Conservation (phyloP, 306 rosid genomes). For the Prinsepia uniflora region DNA sequence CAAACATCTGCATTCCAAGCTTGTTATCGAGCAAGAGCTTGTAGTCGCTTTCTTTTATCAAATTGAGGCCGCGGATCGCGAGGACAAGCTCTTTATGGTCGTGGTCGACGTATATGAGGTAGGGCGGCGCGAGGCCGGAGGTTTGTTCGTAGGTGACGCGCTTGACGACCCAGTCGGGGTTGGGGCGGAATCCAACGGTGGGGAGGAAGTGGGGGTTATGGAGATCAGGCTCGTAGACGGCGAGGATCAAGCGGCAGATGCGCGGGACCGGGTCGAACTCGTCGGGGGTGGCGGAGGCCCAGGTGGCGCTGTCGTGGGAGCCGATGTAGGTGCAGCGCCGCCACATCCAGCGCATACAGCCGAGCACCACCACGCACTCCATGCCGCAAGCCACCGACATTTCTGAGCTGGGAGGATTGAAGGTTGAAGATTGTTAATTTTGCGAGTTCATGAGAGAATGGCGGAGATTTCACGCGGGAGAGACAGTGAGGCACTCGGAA, state of each 20-base stretch:
- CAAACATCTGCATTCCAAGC: slow-evolving; percentile 78
- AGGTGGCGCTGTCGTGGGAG: slow-evolving; percentile 72
- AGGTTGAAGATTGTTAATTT: not conserved
- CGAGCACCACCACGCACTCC: slow-evolving; percentile 65
- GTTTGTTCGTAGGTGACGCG: slow-evolving; percentile 58
- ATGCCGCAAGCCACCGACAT: slow-evolving; percentile 77
- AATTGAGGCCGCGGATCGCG: slow-evolving; percentile 75
- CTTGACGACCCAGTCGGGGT: slow-evolving; percentile 60
- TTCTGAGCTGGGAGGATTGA: not conserved
- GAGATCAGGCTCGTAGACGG: slow-evolving; percentile 81
- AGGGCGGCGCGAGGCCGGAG: slow-evolving; percentile 64
- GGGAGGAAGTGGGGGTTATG: slow-evolving; percentile 33
- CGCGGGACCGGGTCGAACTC: slow-evolving; percentile 78
- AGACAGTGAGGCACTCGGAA: not conserved
- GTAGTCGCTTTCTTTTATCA: slow-evolving; percentile 70
- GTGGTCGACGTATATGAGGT: slow-evolving; percentile 71
- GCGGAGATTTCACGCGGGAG: not conserved
- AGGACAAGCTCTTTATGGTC: slow-evolving; percentile 64
- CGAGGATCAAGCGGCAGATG: slow-evolving; percentile 72
- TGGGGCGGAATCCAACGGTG: slow-evolving; percentile 44
- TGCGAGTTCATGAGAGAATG: not conserved
- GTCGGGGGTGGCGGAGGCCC: slow-evolving; percentile 60
- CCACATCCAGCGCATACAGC: slow-evolving; percentile 89
- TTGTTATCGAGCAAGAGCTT: slow-evolving; percentile 54
- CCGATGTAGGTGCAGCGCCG: slow-evolving; percentile 90